phyloP scores from a whole-genome alignment of 2,329 filamentous ascomycete species.

The Botryotinia convoluta region DNA sequence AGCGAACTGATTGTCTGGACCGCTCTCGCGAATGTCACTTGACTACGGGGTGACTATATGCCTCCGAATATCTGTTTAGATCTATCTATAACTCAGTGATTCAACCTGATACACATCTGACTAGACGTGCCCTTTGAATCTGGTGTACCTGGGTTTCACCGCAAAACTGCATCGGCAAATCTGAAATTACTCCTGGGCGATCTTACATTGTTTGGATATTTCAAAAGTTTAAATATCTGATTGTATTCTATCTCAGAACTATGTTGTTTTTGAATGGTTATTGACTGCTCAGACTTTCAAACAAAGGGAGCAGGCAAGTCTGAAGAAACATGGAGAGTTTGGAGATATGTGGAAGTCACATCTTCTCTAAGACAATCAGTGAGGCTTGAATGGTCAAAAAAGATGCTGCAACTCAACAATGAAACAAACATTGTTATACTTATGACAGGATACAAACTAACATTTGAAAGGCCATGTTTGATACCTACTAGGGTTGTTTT shows the following conservation, averaged over 20 bases:
- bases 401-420: neutral
- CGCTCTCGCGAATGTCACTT: neutral
- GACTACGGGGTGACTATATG: neutral
- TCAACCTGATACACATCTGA: neutral
- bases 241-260: neutral
- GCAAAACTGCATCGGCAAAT: neutral
- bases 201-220: neutral
- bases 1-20: neutral
- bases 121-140: neutral
- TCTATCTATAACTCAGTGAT: neutral
- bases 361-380: neutral
- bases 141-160: neutral
- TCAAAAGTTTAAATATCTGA: neutral
- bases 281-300: neutral
- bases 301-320: neutral
- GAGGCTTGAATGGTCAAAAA: neutral
- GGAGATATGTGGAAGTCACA: neutral
- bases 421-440: neutral
- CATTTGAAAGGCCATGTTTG: neutral
- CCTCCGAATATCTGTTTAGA: neutral
- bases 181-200: neutral
- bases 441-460: neutral
- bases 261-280: neutral
- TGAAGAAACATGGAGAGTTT: neutral
- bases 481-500: neutral